Base-by-base conservation (phyloP, 441 rosid species). In the Eruca vesicaria region DNA sequence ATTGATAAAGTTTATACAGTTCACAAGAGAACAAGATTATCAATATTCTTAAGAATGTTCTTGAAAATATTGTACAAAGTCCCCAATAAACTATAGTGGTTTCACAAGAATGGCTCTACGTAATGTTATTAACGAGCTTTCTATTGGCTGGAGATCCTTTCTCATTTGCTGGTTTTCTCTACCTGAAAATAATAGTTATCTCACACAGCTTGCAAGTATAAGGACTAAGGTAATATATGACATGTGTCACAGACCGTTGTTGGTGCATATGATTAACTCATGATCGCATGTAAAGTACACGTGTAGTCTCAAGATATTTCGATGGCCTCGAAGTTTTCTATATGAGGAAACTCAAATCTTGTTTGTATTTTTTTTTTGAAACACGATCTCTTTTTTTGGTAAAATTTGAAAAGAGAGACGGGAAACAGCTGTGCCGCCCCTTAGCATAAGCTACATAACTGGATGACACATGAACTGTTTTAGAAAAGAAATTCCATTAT, bases 251-350 rank as follows among this genome's bases (percentile, higher is more conserved):
- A 29, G n/a, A 43, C 53, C 35, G 66, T 9, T 57, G 59, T 29
- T 56, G 77, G 48, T 19, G 74, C 63, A 72, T 36, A 55, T 72
- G 76, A 43, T 64, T 23, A 53, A 73, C 57, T 55, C 68, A 11
- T 6, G 16, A 14, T 33, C 28, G 61, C 73, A 78, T 67, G 73
- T 53, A 67, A 53, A 41, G 65, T 66, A 66, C 55, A 59, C 57
- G 61, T 78, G 70, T 72, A 66, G 38, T 15, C 50, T 55, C 60
- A 38, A 36, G 53, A 53, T 20, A 59, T 14, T 67, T 43, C 41
- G 48, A 33, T 59, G 73, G 52, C 15, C 19, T 20, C 73, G 72
- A 65, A 59, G 77, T 72, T 72, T 35, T 71, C 77, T 20, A 71
- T 18, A 48, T 59, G 35, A 58, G 73, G 73, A 77, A 66, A 64